These are phyloP conservation scores for Waitea zeae DNA, from an alignment of 1,284 basidiomycete genomes.

Conservation along the genomic window DNA sequence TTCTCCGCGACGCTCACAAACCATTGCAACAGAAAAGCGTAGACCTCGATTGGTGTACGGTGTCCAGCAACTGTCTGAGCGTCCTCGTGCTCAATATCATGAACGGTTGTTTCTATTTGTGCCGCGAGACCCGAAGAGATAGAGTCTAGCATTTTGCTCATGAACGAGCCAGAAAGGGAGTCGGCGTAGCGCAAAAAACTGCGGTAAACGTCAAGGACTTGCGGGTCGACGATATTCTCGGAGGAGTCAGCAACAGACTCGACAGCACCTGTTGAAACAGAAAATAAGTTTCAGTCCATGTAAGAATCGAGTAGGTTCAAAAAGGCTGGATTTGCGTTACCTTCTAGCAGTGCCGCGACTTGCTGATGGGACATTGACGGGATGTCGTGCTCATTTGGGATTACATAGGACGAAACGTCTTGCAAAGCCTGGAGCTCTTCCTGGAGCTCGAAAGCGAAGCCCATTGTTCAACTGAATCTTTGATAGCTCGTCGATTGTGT, in stretches of 20 bases:
- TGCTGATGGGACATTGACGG: constrained; percentile 22
- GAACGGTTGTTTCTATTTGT: constrained; percentile 50
- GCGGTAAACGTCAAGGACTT: constrained; percentile 66
- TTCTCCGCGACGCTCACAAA: constrained; percentile 67
- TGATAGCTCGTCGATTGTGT: constrained; percentile 1
- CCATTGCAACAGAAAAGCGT: constrained; percentile 78
- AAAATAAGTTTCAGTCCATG: constrained; percentile 4
- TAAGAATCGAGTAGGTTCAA: not conserved
- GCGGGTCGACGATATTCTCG: constrained; percentile 43
- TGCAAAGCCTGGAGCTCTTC: constrained; percentile 54
- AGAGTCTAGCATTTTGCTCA: constrained; percentile 69
- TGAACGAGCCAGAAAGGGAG: constrained; percentile 34
- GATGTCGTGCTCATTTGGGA: constrained; percentile 50
- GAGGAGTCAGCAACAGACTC: constrained; percentile 57
- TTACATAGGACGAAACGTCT: constrained; percentile 39
- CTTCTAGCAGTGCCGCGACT: constrained; percentile 30
- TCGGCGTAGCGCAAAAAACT: constrained; percentile 60
- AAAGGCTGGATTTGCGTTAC: constrained; percentile 13
- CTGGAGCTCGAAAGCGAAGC: constrained; percentile 47
- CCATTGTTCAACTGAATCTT: constrained; percentile 11
- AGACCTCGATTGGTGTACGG: constrained; percentile 68
- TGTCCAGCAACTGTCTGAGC: constrained; percentile 53
- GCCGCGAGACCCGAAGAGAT: constrained; percentile 52
- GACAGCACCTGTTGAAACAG: constrained; percentile 62
- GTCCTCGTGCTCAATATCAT: constrained; percentile 54